Evolutionary conservation across 2,329 filamentous ascomycete species (phyloP).

Genomic region (Alternaria gaisen): DNA sequence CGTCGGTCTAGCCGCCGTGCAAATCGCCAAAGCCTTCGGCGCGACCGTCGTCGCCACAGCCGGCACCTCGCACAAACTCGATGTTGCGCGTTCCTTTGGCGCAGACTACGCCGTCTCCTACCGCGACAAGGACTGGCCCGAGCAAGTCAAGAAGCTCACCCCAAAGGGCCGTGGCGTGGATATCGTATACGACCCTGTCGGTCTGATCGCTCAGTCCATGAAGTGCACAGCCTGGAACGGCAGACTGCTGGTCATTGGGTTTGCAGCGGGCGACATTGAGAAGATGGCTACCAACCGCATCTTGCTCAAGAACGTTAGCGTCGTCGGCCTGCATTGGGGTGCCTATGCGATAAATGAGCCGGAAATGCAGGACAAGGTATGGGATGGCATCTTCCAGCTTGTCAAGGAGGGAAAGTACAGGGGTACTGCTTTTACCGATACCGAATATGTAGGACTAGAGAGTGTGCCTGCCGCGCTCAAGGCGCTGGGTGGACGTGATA

Average conservation of each 20-base stretch:
- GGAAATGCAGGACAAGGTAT: constrained; percentile 75
- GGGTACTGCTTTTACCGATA: constrained; percentile 83
- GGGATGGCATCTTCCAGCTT: constrained; percentile 81
- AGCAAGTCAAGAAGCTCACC: constrained; percentile 78
- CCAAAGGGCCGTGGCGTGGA: constrained; percentile 80
- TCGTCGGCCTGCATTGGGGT: constrained; percentile 93
- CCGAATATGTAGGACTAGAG: constrained; percentile 83
- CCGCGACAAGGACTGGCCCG: constrained; percentile 67
- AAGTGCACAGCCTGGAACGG: constrained; percentile 97
- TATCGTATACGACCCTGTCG: constrained; percentile 94
- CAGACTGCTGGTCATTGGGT: constrained; percentile 85
- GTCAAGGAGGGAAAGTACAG: constrained; percentile 80
- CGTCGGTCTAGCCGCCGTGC: constrained; percentile 89
- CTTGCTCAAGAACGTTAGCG: constrained; percentile 88
- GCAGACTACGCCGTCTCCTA: constrained; percentile 88
- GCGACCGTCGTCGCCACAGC: constrained; percentile 94
- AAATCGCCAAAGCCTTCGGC: constrained; percentile 90
- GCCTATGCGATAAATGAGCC: constrained; percentile 79
- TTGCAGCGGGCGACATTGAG: constrained; percentile 86
- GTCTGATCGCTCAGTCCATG: constrained; percentile 83
- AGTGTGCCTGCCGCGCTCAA: constrained; percentile 78
- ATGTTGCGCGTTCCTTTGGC: constrained; percentile 80
- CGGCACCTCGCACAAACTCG: constrained; percentile 79
- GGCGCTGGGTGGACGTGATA: constrained; percentile 80
- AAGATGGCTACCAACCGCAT: constrained; percentile 94